These are phyloP conservation scores for Bipolaris gigantea DNA, from an alignment of 2,329 filamentous ascomycete species.

Conservation along the genomic window DNA sequence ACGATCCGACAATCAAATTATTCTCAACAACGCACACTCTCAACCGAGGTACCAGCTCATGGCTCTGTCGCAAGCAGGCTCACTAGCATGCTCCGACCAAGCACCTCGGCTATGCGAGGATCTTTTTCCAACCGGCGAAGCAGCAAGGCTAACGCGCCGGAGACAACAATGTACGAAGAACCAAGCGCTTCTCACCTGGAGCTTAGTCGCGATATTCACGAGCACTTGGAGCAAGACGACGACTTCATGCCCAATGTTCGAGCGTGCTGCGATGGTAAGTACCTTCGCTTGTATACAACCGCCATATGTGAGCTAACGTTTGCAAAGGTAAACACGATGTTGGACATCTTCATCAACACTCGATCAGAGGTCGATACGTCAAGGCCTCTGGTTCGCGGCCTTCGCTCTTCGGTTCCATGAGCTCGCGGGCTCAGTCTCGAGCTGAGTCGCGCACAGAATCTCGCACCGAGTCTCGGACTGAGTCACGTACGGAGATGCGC, in stretches of 20 bases:
- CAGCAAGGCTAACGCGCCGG: slow-evolving; percentile 45
- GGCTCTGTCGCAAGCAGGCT: slow-evolving; percentile 52
- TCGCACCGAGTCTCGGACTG: slow-evolving; percentile 24
- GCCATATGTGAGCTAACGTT: slow-evolving; percentile 16
- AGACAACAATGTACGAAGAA: slow-evolving; percentile 52
- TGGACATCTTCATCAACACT: slow-evolving; percentile 46
- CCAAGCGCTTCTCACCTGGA: slow-evolving; percentile 76
- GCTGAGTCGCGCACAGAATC: slow-evolving; percentile 25
- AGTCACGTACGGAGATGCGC: slow-evolving; percentile 29
- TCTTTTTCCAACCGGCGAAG: slow-evolving; percentile 53
- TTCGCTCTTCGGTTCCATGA: slow-evolving; percentile 38
- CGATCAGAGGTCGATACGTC: slow-evolving; percentile 37
- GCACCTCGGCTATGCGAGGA: slow-evolving; percentile 46
- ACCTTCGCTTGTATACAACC: background rate
- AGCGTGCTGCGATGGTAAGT: slow-evolving; percentile 94
- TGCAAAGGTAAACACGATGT: slow-evolving; percentile 54
- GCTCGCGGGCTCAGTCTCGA: slow-evolving; percentile 40
- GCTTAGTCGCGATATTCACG: slow-evolving; percentile 72
- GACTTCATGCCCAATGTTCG: slow-evolving; percentile 91
- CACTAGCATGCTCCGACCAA: slow-evolving; percentile 50
- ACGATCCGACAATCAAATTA: slow-evolving; percentile 51
- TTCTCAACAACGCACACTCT: slow-evolving; percentile 31
- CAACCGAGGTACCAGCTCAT: slow-evolving; percentile 41
- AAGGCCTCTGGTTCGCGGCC: slow-evolving; percentile 29
- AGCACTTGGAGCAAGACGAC: slow-evolving; percentile 72